These are phyloP conservation scores for Phytophthora vignae DNA, from an alignment of 352 stramenopile species.

Conservation along the genomic window DNA sequence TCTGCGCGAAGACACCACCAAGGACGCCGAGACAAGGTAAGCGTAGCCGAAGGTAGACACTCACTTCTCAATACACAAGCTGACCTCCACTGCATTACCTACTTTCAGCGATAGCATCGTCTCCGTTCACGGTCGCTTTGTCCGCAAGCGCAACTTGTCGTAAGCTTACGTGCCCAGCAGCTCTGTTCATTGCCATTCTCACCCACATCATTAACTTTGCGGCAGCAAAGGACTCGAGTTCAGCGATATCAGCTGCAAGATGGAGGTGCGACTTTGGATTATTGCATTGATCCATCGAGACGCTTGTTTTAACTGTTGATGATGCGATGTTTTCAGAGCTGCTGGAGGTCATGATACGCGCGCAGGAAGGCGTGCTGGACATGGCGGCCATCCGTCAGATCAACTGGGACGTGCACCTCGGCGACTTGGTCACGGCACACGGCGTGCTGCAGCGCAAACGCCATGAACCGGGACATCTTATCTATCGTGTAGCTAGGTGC, in stretches of 20 bases:
- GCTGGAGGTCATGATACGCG: slow-evolving; percentile 87
- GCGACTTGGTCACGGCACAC: slow-evolving; percentile 59
- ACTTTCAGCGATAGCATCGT: slow-evolving; percentile 22
- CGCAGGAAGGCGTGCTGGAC: slow-evolving; percentile 60
- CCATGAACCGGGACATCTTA: slow-evolving; percentile 18
- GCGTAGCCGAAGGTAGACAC: no score
- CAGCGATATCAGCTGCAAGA: slow-evolving; percentile 80
- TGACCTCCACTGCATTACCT: no score
- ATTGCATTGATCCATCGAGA: neutral
- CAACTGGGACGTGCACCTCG: slow-evolving; percentile 85
- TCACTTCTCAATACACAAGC: no score
- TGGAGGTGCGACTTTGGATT: slow-evolving; percentile 39
- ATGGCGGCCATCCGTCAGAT: slow-evolving; percentile 72
- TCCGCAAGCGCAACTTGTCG: slow-evolving; percentile 88
- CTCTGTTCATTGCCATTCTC: neutral
- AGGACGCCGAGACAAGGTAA: no score
- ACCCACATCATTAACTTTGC: neutral
- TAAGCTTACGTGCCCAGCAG: slow-evolving; percentile 25
- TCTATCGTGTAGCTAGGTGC: no score
- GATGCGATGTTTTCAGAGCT: slow-evolving; percentile 45
- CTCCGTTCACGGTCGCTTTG: slow-evolving; percentile 66
- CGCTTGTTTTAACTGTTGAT: neutral
- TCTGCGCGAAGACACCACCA: no score
- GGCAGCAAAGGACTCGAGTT: slow-evolving; percentile 86
- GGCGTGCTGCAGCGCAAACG: slow-evolving; percentile 59